Percentiles rank a stretch among this genome's conserved stretches.
phyloP scores from a whole-genome alignment of 371 early-diverging fungal genomes.

The Blastocladiella emersonii region DNA sequence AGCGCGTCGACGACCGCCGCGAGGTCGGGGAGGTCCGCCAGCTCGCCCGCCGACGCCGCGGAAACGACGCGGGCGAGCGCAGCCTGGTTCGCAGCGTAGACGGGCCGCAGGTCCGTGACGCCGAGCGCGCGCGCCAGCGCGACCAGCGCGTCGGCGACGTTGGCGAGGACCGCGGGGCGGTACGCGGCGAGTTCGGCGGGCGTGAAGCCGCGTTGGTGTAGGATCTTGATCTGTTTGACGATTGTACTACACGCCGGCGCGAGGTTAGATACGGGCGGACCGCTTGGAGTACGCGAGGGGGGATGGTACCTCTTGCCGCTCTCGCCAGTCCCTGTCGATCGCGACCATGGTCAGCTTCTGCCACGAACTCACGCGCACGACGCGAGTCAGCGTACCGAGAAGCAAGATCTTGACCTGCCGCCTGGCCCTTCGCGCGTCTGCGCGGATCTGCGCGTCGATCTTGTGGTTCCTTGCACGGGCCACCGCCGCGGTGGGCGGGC shows the following conservation, averaged over 20 bases:
- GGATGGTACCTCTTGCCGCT: conserved; percentile 8
- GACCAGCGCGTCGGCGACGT: conserved; percentile 58
- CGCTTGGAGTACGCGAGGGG: too few relatives aligned
- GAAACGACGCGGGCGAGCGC: neutral
- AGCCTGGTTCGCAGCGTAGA: neutral
- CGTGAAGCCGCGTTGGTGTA: conserved; percentile 37
- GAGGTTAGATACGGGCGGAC: too few relatives aligned
- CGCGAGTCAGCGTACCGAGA: too few relatives aligned
- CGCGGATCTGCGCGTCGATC: conserved; percentile 46
- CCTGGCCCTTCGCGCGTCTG: conserved; percentile 34
- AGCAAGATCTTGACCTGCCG: conserved; percentile 58
- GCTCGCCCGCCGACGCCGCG: conserved; percentile 16
- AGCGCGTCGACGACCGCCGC: conserved; percentile 45
- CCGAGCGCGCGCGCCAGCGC: conserved; percentile 44
- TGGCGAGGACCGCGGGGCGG: conserved; percentile 43
- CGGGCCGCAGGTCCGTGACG: conserved; percentile 27
- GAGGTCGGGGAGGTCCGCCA: conserved; percentile 33
- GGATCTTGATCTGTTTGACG: conserved; percentile 34
- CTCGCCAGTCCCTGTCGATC: too few relatives aligned
- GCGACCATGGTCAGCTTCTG: too few relatives aligned
- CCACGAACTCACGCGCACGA: too few relatives aligned
- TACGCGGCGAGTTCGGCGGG: conserved; percentile 22
- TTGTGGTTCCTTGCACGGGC: too few relatives aligned
- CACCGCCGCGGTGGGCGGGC: too few relatives aligned
- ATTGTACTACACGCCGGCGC: too few relatives aligned